Evolutionary conservation across 805 yeast species (phyloP), one percentile per base, ranked within the genome.

Genomic region (Candida sphagnicola): DNA sequence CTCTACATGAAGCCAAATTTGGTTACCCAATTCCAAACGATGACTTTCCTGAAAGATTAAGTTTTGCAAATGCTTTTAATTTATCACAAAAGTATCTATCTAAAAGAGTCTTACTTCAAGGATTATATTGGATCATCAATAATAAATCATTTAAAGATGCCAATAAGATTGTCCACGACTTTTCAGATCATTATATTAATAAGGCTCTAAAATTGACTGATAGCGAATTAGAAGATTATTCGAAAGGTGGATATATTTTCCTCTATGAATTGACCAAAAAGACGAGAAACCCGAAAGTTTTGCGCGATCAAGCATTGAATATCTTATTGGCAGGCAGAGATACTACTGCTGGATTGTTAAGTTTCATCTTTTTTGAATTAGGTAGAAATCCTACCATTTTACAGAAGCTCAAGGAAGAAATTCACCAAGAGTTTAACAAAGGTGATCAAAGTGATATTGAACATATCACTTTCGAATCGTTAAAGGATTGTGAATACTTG

Each of bases 281-380:
- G 37, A 66, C 71, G 5, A 57, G 60, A 45, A 51, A 66, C 43
- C 62, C 65, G 8, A 50, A 55, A 44, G 57, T 61, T 3, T 60
- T 66, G 38, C 59, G 57, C 43, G 72, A 66, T 46, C 72, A 66
- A 46, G 56, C 63, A 45, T 60, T 66, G 49, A 66, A 66, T 44
- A 66, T 66, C 34, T 56, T 66, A 58, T 49, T 66, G 33, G 70
- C 70, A 16, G 70, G 69, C 21, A 53, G 70, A 49, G 64, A 61
- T 42, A 64, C 70, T 8, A 64, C 70, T 25, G 69, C 68, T 12
- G 60, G 67, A 18, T 53, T 62, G 17, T 53, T 64, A 31, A 53
- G 65, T 3, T 56, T 57, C 23, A 44, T 56, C 4, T 49, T 59
- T 29, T 62, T 50, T 41, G 68, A 62, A 46, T 51, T 65, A 40